Conservation (phyloP, 2,329 filamentous ascomycete genomes). For the Ascochyta pisi region DNA sequence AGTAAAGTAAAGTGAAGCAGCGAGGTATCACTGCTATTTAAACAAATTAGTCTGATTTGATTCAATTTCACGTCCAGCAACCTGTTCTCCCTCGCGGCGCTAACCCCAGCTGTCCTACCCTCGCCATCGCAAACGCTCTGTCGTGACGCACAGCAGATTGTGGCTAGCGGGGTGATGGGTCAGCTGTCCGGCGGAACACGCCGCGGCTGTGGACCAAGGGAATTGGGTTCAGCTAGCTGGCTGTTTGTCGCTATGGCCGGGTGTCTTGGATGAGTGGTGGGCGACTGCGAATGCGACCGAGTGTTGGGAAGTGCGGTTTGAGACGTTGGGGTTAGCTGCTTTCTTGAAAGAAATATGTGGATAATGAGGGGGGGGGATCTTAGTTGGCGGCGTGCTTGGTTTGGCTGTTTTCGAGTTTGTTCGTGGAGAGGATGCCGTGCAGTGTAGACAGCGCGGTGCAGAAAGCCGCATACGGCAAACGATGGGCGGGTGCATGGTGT, state of each 20-base stretch:
- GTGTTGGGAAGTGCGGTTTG: neutral
- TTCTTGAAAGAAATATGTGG: neutral
- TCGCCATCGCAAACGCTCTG: neutral
- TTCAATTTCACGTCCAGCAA: neutral
- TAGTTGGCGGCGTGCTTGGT: no score
- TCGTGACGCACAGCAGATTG: neutral
- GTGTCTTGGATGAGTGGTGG: no score
- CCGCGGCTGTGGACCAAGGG: no score
- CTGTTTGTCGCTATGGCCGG: no score
- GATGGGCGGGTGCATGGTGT: neutral
- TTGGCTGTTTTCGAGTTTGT: no score
- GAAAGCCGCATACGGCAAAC: neutral
- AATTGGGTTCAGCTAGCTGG: no score
- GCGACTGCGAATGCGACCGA: neutral
- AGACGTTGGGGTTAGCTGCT: neutral
- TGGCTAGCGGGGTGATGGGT: neutral
- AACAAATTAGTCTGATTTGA: no score
- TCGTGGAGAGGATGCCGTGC: no score
- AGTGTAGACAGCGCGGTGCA: neutral
- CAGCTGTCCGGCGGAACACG: neutral
- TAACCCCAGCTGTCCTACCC: neutral
- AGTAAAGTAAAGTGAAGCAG: no score
- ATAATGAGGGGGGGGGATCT: no score
- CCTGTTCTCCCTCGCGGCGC: neutral
- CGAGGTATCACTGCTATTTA: no score